Conservation (phyloP, 768 basidiomycete species). For the Lentinula detonsa region DNA sequence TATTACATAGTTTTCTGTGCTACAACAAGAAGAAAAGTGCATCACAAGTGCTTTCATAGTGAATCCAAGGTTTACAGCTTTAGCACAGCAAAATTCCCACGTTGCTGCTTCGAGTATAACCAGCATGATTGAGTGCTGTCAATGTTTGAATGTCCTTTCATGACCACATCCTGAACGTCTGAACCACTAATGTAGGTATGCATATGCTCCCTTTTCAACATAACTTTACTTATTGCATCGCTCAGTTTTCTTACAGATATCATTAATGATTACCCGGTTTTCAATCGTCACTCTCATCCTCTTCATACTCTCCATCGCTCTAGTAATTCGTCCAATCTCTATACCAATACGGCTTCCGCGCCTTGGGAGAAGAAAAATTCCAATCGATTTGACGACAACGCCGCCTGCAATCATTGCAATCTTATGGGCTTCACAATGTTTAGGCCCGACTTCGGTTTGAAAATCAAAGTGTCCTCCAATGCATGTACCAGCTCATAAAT, state of each 20-base stretch:
- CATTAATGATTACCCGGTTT: constrained; percentile 35
- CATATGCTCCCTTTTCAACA: background rate
- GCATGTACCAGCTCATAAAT: background rate
- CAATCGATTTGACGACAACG: constrained; percentile 46
- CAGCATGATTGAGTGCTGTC: background rate
- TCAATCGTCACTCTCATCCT: constrained; percentile 45
- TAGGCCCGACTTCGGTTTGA: constrained; percentile 29
- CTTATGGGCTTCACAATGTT: constrained; percentile 51
- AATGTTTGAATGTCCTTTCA: background rate
- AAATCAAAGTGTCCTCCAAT: background rate
- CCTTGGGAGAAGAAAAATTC: constrained; percentile 25
- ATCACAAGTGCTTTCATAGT: too few species aligned
- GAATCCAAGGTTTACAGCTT: background rate
- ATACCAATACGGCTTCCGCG: constrained; percentile 31
- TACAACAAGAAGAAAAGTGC: too few species aligned
- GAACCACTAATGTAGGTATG: background rate
- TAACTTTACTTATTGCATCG: background rate
- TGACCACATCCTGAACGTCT: background rate
- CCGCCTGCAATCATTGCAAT: constrained; percentile 47
- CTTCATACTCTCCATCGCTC: constrained; percentile 47
- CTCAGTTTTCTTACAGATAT: background rate
- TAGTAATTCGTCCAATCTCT: constrained; percentile 41
- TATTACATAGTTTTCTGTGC: too few species aligned
- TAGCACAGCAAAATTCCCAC: background rate
- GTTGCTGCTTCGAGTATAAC: background rate